Conservation (phyloP, 2,329 filamentous ascomycete species). For the Fusarium buxicola region DNA sequence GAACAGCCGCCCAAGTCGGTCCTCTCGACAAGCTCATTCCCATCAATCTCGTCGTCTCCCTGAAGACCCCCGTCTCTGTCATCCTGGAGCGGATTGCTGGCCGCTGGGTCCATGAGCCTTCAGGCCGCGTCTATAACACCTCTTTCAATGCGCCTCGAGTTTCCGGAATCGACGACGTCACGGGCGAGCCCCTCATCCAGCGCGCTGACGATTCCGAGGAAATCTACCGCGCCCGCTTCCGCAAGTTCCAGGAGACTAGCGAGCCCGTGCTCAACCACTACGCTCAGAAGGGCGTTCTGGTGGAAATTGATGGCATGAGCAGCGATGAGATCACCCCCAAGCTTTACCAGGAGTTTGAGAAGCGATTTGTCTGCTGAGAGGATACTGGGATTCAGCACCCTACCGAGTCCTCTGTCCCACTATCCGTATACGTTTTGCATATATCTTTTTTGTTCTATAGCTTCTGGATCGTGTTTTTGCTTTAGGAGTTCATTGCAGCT, state of each 20-base stretch:
- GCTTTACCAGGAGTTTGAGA: conserved; percentile 84
- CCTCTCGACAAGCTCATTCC: conserved; percentile 85
- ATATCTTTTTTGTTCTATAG: conserved; percentile 18
- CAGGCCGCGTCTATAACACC: conserved; percentile 94
- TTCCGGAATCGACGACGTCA: conserved; percentile 86
- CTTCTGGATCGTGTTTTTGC: conserved; percentile 10
- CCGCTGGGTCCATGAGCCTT: conserved; percentile 92
- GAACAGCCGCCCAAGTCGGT: conserved; percentile 82
- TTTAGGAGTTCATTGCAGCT: conserved; percentile 41
- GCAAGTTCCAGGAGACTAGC: conserved; percentile 89
- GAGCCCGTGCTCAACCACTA: conserved; percentile 90
- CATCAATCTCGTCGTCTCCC: conserved; percentile 92
- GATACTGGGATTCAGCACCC: conserved; percentile 26
- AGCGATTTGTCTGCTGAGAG: conserved; percentile 67
- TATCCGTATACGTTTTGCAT: conserved; percentile 25
- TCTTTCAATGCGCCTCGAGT: conserved; percentile 89
- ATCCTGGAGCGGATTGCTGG: conserved; percentile 91
- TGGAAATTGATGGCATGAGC: conserved; percentile 87
- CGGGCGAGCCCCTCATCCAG: conserved; percentile 86
- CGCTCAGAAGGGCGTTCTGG: conserved; percentile 82
- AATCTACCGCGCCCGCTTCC: conserved; percentile 83
- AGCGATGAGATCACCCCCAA: conserved; percentile 97
- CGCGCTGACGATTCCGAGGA: conserved; percentile 88
- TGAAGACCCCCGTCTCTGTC: conserved; percentile 86
- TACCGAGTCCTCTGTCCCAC: conserved; percentile 10